phyloP scores from a whole-genome alignment of 495 filamentous ascomycete genomes.

The Thozetella sp. region DNA sequence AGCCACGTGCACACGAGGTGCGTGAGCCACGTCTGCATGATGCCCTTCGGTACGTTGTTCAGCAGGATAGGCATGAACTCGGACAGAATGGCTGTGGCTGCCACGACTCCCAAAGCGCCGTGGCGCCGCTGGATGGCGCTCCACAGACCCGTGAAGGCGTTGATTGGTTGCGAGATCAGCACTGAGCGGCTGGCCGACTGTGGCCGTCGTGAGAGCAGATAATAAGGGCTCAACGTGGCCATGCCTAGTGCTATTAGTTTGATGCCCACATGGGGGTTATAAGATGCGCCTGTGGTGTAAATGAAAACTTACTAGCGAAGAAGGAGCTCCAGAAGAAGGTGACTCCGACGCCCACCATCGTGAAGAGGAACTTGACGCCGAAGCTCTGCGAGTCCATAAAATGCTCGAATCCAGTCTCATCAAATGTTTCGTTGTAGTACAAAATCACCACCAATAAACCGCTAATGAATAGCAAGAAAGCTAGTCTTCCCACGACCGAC shows the following conservation, averaged over 20 bases:
- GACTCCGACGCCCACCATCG: slow-evolving; percentile 37
- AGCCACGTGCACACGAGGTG: slow-evolving; percentile 31
- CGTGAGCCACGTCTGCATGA: slow-evolving; percentile 26
- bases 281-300: too few species aligned
- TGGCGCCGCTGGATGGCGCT: slow-evolving; percentile 26
- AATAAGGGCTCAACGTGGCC: slow-evolving; percentile 25
- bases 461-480: slow-evolving; percentile 31
- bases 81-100: slow-evolving; percentile 26
- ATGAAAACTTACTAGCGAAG: slow-evolving; percentile 27
- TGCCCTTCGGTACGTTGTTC: slow-evolving; percentile 31
- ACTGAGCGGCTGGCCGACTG: slow-evolving; percentile 24
- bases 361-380: slow-evolving; percentile 46
- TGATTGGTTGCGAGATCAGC: slow-evolving; percentile 21
- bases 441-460: slow-evolving; percentile 37
- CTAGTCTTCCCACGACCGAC: slow-evolving; percentile 20
- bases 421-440: slow-evolving; percentile 39
- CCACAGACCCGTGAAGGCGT: slow-evolving; percentile 30
- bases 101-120: slow-evolving; percentile 23
- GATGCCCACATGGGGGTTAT: neutral
- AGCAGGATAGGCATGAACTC: slow-evolving; percentile 36
- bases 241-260: slow-evolving; percentile 6
- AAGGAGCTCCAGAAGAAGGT: slow-evolving; percentile 41
- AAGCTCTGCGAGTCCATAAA: slow-evolving; percentile 46
- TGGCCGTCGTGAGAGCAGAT: slow-evolving; percentile 17
- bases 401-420: slow-evolving; percentile 38